These are phyloP conservation scores for Rachicladosporium sp. DNA, from an alignment of 2,329 filamentous ascomycete genomes.

Conservation along the genomic window DNA sequence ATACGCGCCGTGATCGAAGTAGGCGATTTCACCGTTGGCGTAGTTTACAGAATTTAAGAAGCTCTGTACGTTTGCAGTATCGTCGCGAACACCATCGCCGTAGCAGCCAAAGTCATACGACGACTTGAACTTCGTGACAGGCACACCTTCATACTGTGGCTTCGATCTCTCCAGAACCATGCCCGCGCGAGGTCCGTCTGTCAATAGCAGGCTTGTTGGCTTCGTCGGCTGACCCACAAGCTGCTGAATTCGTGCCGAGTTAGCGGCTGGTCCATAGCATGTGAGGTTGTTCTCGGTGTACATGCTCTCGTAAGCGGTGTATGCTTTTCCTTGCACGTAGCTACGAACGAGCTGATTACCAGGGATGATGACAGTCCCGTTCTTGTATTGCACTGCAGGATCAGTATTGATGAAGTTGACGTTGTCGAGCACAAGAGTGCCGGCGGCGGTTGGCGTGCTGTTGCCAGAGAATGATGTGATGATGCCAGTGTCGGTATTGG, in stretches of 20 bases:
- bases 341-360: conserved; percentile 54
- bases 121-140: conserved; percentile 61
- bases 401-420: conserved; percentile 58
- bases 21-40: conserved; percentile 44
- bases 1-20: conserved; percentile 54
- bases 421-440: conserved; percentile 75
- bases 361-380: conserved; percentile 50
- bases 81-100: conserved; percentile 76
- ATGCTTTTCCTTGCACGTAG: conserved; percentile 63
- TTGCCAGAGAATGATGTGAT: conserved; percentile 56
- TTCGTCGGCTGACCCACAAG: conserved; percentile 40
- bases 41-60: conserved; percentile 53
- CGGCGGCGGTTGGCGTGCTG: conserved; percentile 55
- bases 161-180: conserved; percentile 69
- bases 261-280: conserved; percentile 19
- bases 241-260: conserved; percentile 21
- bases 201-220: conserved; percentile 53
- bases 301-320: conserved; percentile 34
- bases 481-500: conserved; percentile 62
- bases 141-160: conserved; percentile 67
- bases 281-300: conserved; percentile 16
- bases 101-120: conserved; percentile 44
- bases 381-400: conserved; percentile 49
- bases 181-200: conserved; percentile 32
- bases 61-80: conserved; percentile 71